Percentiles rank a stretch among this genome's conserved stretches.
phyloP scores from a whole-genome alignment of 768 basidiomycete genomes.

The Kwoniella bestiolae region DNA sequence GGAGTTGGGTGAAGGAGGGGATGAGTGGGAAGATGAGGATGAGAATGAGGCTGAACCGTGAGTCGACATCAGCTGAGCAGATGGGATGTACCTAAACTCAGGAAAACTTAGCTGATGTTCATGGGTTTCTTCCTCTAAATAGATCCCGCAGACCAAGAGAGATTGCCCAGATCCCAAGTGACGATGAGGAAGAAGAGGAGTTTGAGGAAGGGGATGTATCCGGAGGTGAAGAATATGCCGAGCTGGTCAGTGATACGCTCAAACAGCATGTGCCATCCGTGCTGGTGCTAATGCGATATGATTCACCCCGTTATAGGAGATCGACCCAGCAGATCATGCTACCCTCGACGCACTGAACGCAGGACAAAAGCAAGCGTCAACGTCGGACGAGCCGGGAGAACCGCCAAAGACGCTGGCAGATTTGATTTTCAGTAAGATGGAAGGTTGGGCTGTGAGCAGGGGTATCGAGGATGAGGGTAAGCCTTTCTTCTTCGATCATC shows the following conservation, averaged over 20 bases:
- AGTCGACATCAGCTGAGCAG: too few species aligned
- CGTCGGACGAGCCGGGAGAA: slow-evolving; percentile 25
- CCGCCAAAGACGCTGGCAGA: slow-evolving; percentile 75
- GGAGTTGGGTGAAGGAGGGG: slow-evolving; percentile 47
- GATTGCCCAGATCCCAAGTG: slow-evolving; percentile 25
- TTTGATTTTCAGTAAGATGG: slow-evolving; percentile 92
- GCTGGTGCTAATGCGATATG: neutral
- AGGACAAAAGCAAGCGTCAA: slow-evolving; percentile 18
- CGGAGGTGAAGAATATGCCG: slow-evolving; percentile 60
- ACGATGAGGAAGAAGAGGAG: slow-evolving; percentile 47
- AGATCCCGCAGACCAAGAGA: slow-evolving; percentile 36
- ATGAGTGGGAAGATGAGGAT: slow-evolving; percentile 55
- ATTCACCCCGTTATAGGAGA: slow-evolving; percentile 60
- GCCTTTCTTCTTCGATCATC: slow-evolving; percentile 10
- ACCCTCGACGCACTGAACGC: slow-evolving; percentile 67
- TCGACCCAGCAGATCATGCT: slow-evolving; percentile 86
- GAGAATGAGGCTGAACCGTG: slow-evolving; percentile 31
- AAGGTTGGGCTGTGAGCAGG: slow-evolving; percentile 66
- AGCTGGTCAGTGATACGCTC: slow-evolving; percentile 56
- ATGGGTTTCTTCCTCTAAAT: too few species aligned
- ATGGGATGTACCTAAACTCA: neutral
- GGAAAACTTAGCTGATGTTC: neutral
- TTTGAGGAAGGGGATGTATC: slow-evolving; percentile 48
- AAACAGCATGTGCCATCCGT: neutral
- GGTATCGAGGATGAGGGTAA: slow-evolving; percentile 52